Evolutionary conservation across 164 flowering plant genomes (phyloP).

Genomic region (Aristolochia fimbriata): DNA sequence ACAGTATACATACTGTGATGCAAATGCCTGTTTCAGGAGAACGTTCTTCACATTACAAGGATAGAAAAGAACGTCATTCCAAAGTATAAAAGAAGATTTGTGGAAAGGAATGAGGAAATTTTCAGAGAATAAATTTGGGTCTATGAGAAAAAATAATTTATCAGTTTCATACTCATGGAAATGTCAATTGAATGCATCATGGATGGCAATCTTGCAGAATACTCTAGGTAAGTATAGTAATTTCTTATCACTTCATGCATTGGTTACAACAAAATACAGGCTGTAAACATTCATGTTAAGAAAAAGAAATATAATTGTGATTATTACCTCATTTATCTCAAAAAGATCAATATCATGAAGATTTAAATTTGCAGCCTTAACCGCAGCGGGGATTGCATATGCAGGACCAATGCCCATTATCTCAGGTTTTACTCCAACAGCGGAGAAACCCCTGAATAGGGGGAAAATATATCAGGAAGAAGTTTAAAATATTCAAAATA

Average conservation of each 20-base stretch:
- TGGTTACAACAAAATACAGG: too few species aligned
- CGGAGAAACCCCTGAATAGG: conserved; percentile 59
- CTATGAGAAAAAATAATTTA: too few species aligned
- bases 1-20: conserved; percentile 84
- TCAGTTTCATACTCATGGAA: too few species aligned
- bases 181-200: too few species aligned
- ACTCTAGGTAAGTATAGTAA: too few species aligned
- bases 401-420: conserved; percentile 98
- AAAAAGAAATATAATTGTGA: too few species aligned
- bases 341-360: conserved; percentile 82
- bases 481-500: background rate
- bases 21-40: conserved; percentile 65
- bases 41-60: too few species aligned
- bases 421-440: conserved; percentile 96
- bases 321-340: conserved; percentile 89
- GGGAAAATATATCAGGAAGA: background rate
- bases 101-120: background rate
- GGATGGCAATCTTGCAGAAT: too few species aligned
- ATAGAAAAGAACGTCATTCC: background rate
- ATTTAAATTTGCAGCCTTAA: conserved; percentile 83
- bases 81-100: too few species aligned
- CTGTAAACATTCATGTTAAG: too few species aligned
- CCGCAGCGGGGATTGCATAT: conserved; percentile 95
- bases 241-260: too few species aligned
- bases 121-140: too few species aligned